Conservation (phyloP, 768 basidiomycete genomes). For the Suillus brevipes region DNA sequence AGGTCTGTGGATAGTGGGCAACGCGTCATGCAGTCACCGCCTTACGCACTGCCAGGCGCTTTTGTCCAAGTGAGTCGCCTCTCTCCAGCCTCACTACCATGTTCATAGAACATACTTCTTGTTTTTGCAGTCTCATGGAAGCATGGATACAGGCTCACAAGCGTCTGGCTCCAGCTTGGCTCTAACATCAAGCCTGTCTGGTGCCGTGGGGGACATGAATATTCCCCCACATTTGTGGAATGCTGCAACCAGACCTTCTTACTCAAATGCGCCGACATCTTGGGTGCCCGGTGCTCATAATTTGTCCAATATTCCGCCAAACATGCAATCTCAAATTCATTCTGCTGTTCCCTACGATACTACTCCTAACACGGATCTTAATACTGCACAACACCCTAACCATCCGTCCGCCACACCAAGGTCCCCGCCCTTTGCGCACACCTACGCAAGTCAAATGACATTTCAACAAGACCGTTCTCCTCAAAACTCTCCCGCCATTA, state of each 20-base stretch:
- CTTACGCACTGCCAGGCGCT: conserved; percentile 32
- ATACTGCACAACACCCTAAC: conserved; percentile 20
- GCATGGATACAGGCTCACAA: conserved; percentile 27
- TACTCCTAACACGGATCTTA: conserved; percentile 19
- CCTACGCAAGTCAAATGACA: conserved; percentile 9
- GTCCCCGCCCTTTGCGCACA: conserved; percentile 7
- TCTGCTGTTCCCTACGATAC: conserved; percentile 25
- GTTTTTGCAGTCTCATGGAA: conserved; percentile 20
- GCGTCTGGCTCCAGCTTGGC: conserved; percentile 46
- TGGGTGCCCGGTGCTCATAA: conserved; percentile 12
- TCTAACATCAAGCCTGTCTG: conserved; percentile 50
- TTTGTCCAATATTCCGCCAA: conserved; percentile 8
- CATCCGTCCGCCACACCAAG: conserved; percentile 22
- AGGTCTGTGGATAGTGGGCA: conserved; percentile 42
- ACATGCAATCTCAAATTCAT: conserved; percentile 27
- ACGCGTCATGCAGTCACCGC: conserved; percentile 28
- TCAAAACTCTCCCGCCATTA: background rate
- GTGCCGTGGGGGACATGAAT: conserved; percentile 60
- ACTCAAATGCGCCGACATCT: conserved; percentile 9
- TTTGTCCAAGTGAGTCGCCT: conserved; percentile 39
- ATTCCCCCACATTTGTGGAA: conserved; percentile 36
- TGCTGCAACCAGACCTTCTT: conserved; percentile 23
- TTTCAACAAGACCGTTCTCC: conserved; percentile 7
- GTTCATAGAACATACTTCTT: conserved; percentile 21
- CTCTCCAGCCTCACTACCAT: conserved; percentile 2